Evolutionary conservation across 192 early-diverging fungal species (phyloP).

Genomic region (Linnemannia schmuckeri): DNA sequence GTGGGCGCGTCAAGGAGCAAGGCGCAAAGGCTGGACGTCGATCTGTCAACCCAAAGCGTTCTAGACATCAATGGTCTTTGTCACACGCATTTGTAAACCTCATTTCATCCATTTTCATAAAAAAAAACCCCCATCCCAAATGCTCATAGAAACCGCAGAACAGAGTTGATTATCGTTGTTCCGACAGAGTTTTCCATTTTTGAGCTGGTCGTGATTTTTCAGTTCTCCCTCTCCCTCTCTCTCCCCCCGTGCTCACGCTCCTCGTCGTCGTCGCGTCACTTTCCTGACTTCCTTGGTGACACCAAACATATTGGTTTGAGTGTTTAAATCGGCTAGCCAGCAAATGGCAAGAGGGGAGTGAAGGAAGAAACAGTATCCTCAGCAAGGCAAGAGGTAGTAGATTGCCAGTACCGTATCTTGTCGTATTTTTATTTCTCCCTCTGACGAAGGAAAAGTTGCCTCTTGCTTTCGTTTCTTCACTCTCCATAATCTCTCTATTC

Average conservation of each 20-base stretch:
- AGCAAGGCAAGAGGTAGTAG: background rate
- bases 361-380: too few relatives aligned
- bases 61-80: background rate
- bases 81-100: background rate
- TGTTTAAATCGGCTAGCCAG: background rate
- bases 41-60: constrained; percentile 39
- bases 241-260: background rate
- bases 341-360: background rate
- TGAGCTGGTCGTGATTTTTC: background rate
- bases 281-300: background rate
- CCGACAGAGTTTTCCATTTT: background rate
- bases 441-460: background rate
- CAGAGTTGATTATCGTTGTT: constrained; percentile 3
- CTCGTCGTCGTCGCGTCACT: background rate
- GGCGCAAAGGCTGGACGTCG: constrained; percentile 59
- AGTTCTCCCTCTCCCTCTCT: background rate
- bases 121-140: background rate
- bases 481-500: background rate
- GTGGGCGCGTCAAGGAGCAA: constrained; percentile 53
- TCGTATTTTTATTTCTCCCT: background rate
- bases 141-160: background rate
- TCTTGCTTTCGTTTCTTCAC: background rate
- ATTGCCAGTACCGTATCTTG: background rate
- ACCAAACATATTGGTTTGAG: background rate
- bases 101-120: background rate